Conservation (phyloP, 257 asterid species). For the Anisodus acutangulus region DNA sequence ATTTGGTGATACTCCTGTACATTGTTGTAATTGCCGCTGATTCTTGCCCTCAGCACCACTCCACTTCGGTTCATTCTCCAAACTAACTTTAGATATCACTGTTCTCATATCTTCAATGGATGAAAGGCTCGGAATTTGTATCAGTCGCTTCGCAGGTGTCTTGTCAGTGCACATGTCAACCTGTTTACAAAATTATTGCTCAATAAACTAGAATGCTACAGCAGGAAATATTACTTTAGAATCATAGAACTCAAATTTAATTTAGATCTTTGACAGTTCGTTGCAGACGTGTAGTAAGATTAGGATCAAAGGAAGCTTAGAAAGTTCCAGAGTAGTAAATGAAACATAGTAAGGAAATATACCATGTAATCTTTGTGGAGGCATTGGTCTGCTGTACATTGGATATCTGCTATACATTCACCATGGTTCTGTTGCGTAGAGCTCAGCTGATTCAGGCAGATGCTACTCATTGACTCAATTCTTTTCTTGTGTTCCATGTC, state of each 20-base stretch:
- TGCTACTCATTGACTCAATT: constrained; percentile 42
- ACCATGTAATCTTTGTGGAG: constrained; percentile 70
- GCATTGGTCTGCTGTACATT: constrained; percentile 60
- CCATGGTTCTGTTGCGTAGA: constrained; percentile 48
- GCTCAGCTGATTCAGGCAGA: constrained; percentile 55
- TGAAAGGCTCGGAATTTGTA: constrained; percentile 58
- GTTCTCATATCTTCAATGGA: constrained; percentile 76
- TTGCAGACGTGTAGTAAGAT: neutral
- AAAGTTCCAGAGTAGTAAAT: neutral
- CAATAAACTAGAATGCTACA: neutral
- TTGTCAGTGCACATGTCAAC: constrained; percentile 58
- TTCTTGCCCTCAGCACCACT: constrained; percentile 44
- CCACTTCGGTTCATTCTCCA: constrained; percentile 39
- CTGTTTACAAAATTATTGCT: constrained; percentile 43
- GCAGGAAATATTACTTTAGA: too few species aligned
- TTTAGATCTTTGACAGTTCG: neutral
- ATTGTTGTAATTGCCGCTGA: constrained; percentile 34
- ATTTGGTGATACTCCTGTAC: constrained; percentile 38
- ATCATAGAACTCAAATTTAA: neutral
- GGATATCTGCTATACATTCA: constrained; percentile 53
- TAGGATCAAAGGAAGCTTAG: neutral
- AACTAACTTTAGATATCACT: constrained; percentile 35
- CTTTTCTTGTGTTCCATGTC: constrained; percentile 59
- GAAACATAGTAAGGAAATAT: constrained; percentile 8
- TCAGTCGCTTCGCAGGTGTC: constrained; percentile 60